phyloP scores from a whole-genome alignment of 495 filamentous ascomycete species.

The Penicillium macrosclerotiorum region DNA sequence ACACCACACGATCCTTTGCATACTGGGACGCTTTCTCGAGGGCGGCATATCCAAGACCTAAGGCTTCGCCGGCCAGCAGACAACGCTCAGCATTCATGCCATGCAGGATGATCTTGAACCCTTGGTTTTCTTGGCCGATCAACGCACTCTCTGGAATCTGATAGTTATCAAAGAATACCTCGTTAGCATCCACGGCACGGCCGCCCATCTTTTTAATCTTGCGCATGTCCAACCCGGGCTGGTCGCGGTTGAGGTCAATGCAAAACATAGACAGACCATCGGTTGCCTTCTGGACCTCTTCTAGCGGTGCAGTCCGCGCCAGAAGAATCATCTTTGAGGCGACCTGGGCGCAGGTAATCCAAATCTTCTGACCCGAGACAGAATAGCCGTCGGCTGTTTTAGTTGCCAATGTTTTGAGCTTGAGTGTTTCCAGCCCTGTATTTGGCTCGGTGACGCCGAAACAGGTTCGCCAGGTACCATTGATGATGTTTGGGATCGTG shows the following conservation, averaged over 20 bases:
- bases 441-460: constrained; percentile 69
- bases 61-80: constrained; percentile 72
- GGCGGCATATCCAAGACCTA: constrained; percentile 74
- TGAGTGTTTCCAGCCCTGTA: constrained; percentile 71
- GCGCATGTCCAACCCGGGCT: constrained; percentile 58
- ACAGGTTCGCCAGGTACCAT: constrained; percentile 65
- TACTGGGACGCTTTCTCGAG: constrained; percentile 63
- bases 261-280: constrained; percentile 76
- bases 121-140: constrained; percentile 67
- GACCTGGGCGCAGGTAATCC: constrained; percentile 79
- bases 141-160: constrained; percentile 55
- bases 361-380: constrained; percentile 76
- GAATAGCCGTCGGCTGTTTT: constrained; percentile 52
- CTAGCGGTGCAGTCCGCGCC: constrained; percentile 66
- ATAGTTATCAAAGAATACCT: constrained; percentile 81
- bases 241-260: constrained; percentile 62
- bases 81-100: constrained; percentile 84
- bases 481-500: constrained; percentile 67
- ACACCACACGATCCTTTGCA: constrained; percentile 66
- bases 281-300: constrained; percentile 62
- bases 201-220: constrained; percentile 82
- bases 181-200: constrained; percentile 75
- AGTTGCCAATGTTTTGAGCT: constrained; percentile 59
- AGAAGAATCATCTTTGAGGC: constrained; percentile 76
- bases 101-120: constrained; percentile 75